A percentile compares a stretch with the other conserved stretches of the same genome.
These are phyloP conservation scores for Fusarium sp. DNA, from an alignment of 2,329 filamentous ascomycete species.

Conservation along the genomic window DNA sequence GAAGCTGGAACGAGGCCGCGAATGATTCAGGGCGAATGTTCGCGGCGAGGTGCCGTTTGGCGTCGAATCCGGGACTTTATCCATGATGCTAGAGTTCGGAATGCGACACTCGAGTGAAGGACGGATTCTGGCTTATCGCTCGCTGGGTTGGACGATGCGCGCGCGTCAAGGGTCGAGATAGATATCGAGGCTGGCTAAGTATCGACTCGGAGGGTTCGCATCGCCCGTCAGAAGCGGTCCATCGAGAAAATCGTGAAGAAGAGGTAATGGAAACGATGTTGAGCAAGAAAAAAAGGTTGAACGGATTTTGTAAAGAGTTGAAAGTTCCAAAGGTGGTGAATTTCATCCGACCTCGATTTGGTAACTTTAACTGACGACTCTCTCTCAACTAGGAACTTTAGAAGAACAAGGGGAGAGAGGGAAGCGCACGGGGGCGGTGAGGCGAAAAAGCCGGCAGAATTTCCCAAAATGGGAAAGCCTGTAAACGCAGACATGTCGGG, in stretches of 20 bases:
- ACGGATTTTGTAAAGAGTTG: not conserved
- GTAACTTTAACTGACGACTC: slow-evolving; percentile 16
- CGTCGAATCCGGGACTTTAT: slow-evolving; percentile 45
- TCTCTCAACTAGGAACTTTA: slow-evolving; percentile 21
- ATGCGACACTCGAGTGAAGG: not conserved
- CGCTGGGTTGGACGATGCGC: slow-evolving; percentile 34
- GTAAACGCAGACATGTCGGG: not conserved
- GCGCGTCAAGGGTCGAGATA: slow-evolving; percentile 31
- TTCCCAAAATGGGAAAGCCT: slow-evolving; percentile 2
- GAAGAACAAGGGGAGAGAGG: slow-evolving; percentile 12
- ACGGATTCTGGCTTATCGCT: slow-evolving; percentile 7
- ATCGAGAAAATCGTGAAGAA: slow-evolving; percentile 4
- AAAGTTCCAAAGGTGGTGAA: slow-evolving; percentile 6
- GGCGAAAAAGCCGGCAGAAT: slow-evolving; percentile 39
- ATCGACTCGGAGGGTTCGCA: slow-evolving; percentile 32
- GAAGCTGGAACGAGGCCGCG: slow-evolving; percentile 72
- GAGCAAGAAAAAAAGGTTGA: not conserved
- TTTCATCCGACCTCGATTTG: slow-evolving; percentile 14
- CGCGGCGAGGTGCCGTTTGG: slow-evolving; percentile 63
- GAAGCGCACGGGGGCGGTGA: slow-evolving; percentile 39
- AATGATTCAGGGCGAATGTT: slow-evolving; percentile 67
- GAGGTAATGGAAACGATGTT: not conserved
- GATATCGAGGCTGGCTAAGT: slow-evolving; percentile 15
- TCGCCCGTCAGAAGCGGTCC: slow-evolving; percentile 21
- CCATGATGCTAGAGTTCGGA: slow-evolving; percentile 41